Conservation (phyloP, 805 yeast genomes). For the Pichia occidentalis region DNA sequence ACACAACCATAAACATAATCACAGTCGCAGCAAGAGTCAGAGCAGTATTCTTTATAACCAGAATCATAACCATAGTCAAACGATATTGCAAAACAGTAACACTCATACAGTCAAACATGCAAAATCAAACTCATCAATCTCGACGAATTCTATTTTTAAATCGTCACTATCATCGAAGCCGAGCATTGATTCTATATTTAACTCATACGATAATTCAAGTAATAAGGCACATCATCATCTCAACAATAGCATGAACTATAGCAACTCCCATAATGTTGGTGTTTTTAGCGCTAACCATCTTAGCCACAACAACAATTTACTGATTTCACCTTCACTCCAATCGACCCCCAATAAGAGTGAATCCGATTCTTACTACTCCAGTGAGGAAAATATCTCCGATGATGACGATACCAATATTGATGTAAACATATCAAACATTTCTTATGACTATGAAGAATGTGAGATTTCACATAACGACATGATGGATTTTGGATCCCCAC, state of each 20-base stretch:
- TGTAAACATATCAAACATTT: too few relatives aligned
- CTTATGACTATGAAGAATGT: constrained; percentile 1
- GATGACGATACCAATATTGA: too few relatives aligned
- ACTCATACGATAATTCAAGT: too few relatives aligned
- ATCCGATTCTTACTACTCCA: constrained; percentile 5
- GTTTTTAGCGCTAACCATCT: not conserved
- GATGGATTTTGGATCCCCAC: constrained; percentile 33
- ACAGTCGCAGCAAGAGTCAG: constrained; percentile 6
- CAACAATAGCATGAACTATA: not conserved
- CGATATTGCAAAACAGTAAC: not conserved
- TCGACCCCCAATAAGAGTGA: constrained; percentile 3
- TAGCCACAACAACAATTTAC: not conserved
- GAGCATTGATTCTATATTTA: constrained; percentile 9
- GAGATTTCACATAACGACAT: constrained; percentile 9
- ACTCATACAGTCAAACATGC: constrained; percentile 3
- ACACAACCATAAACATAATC: constrained; percentile 5
- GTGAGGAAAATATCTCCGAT: constrained; percentile 7
- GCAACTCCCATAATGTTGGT: not conserved
- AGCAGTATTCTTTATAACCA: not conserved
- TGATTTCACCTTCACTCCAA: constrained; percentile 1
- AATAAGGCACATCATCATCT: not conserved
- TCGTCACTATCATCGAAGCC: constrained; percentile 7
- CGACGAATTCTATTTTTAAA: constrained; percentile 8
- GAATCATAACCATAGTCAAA: constrained; percentile 1
- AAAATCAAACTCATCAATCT: constrained; percentile 8